Base-by-base conservation (phyloP, 345 rosid genomes). In the Euclidium syriacum region DNA sequence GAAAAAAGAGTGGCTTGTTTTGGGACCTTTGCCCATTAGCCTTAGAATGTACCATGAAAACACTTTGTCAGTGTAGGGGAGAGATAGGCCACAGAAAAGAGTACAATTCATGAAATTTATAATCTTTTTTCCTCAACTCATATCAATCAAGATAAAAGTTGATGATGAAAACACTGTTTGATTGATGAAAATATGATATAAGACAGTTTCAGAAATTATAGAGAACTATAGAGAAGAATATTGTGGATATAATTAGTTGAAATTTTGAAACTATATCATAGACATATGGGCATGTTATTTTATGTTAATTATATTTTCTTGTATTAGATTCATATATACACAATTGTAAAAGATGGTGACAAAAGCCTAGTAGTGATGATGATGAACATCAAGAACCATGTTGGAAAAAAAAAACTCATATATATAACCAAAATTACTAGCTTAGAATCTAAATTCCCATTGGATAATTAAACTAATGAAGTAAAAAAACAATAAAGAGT, bases 1-100 rank as follows among this genome's bases (percentile, higher is more conserved):
- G 68, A 70, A 16, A 61, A 52, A 62, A 38, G 50, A 62, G 51
- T 9, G 51, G 43, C 62, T 29, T 44, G n/a, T 62, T 67, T 70
- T 46, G 53, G 74, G 68, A 70, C 68, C 57, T n/a, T n/a, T 70
- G 68, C 68, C 74, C 74, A 70, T 70, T 70, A 70, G 63, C 63
- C 63, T 53, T 70, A 70, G 68, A 62, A 62, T 62, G 74, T 70
- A 70, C 74, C 64, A 70, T 70, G 68, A 70, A n/a, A 70, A 26
- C 74, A 70, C 68, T 70, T 70, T 70, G 68, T 70, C 74, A 70
- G 68, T 62, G 43, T 70, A 70, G 67, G 68, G 65, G 43, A n/a
- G 43, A 64, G 70, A 56, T 64, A 71, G 65, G 62, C 59, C 59
- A 71, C 65, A 56, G 59, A 64, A 38, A 56, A 64, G 44, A 56